phyloP scores from a whole-genome alignment of 306 rosid species.

The Quercus rubra region DNA sequence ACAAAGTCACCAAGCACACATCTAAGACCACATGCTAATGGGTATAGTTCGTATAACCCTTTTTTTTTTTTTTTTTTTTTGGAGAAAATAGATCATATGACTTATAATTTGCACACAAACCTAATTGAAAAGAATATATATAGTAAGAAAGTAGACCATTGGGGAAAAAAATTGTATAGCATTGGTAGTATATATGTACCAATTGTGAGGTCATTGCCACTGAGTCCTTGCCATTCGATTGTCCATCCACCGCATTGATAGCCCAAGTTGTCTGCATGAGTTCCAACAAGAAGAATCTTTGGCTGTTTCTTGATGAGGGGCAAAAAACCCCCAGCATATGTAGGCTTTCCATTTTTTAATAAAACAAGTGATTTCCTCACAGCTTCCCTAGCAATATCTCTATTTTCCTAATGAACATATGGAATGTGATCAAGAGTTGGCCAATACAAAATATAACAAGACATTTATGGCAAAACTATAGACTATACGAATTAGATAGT shows the following conservation, averaged over 20 bases:
- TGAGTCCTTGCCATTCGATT: constrained; percentile 1
- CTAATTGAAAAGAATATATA: no score
- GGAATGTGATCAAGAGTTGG: neutral
- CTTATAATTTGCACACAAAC: no score
- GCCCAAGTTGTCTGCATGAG: constrained; percentile 5
- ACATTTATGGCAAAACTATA: no score
- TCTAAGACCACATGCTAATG: neutral
- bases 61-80: no score
- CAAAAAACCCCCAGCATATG: neutral
- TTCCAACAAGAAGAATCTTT: constrained; percentile 3
- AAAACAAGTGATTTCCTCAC: constrained; percentile 4
- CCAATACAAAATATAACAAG: no score
- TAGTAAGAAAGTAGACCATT: no score
- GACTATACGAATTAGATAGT: no score
- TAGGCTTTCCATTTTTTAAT: neutral
- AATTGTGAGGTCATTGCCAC: neutral
- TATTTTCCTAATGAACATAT: neutral
- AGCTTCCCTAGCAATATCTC: neutral
- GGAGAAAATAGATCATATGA: no score
- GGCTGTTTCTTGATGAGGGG: neutral
- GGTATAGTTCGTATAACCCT: neutral
- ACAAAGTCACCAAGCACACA: no score
- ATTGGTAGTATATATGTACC: neutral
- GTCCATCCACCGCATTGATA: constrained; percentile 4
- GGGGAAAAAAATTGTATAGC: neutral